These are phyloP conservation scores for Cornus florida DNA, from an alignment of 148 eudicot genomes.

Conservation along the genomic window DNA sequence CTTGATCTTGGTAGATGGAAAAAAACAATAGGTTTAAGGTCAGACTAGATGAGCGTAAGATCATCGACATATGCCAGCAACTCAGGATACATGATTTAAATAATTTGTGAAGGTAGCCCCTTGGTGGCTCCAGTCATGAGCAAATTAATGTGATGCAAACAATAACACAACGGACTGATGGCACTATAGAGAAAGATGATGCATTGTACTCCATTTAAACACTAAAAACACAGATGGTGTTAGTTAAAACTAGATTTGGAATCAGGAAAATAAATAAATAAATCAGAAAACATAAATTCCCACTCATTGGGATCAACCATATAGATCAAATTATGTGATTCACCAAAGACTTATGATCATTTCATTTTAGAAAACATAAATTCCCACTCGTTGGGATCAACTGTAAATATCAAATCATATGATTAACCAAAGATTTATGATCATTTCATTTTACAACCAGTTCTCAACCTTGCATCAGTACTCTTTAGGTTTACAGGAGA, in stretches of 20 bases:
- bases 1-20: conserved; percentile 37
- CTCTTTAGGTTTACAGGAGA: background rate
- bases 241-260: background rate
- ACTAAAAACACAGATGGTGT: background rate
- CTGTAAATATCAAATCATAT: background rate
- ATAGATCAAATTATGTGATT: background rate
- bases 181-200: background rate
- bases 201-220: background rate
- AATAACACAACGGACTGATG: too few species aligned
- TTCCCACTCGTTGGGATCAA: background rate
- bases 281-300: too few species aligned
- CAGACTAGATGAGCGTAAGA: background rate
- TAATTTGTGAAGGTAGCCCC: background rate
- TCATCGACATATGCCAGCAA: background rate
- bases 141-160: background rate
- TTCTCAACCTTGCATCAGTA: background rate
- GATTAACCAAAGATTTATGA: background rate
- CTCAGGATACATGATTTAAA: background rate
- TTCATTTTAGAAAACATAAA: background rate
- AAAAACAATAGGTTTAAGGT: background rate
- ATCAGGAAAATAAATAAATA: background rate
- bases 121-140: background rate
- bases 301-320: background rate
- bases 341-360: background rate
- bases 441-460: background rate